These are phyloP conservation scores for Schizophyllum commune DNA, from an alignment of 1,284 basidiomycete species.

Conservation along the genomic window DNA sequence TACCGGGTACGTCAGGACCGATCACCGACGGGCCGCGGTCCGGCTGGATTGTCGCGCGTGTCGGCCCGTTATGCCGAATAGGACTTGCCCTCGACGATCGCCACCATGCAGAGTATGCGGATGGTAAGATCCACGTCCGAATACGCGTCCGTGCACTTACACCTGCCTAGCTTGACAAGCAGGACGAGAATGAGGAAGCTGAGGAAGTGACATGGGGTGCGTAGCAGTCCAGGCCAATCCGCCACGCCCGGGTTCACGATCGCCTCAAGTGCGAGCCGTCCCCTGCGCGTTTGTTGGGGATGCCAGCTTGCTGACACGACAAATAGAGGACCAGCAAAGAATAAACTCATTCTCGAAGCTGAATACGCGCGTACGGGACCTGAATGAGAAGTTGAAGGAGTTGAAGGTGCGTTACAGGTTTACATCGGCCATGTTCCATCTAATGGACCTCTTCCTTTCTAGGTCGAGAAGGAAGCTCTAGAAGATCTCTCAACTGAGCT, in stretches of 20 bases:
- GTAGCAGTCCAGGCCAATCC: conserved; percentile 15
- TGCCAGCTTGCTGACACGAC: neutral
- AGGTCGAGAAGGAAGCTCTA: conserved; percentile 91
- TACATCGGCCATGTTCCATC: neutral
- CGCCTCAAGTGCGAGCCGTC: too few species aligned
- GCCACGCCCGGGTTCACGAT: too few species aligned
- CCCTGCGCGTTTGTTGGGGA: too few species aligned
- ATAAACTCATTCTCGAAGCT: conserved; percentile 94
- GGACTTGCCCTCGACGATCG: neutral
- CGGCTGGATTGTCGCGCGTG: neutral
- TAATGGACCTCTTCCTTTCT: conserved; percentile 8
- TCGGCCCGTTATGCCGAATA: neutral
- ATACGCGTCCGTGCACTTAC: conserved; percentile 10
- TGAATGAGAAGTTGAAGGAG: conserved; percentile 66
- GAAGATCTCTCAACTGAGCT: conserved; percentile 86
- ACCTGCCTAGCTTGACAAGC: conserved; percentile 51
- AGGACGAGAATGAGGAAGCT: conserved; percentile 76
- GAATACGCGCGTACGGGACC: conserved; percentile 68
- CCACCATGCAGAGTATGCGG: conserved; percentile 38
- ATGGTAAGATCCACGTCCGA: conserved; percentile 34
- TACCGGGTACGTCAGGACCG: too few species aligned
- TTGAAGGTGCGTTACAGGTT: conserved; percentile 48
- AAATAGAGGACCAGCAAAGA: conserved; percentile 81
- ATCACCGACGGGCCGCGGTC: too few species aligned
- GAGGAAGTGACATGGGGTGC: conserved; percentile 90